Evolutionary conservation across 768 basidiomycete species (phyloP), one percentile per base, ranked within the genome.

Genomic region (Collybia sordida): DNA sequence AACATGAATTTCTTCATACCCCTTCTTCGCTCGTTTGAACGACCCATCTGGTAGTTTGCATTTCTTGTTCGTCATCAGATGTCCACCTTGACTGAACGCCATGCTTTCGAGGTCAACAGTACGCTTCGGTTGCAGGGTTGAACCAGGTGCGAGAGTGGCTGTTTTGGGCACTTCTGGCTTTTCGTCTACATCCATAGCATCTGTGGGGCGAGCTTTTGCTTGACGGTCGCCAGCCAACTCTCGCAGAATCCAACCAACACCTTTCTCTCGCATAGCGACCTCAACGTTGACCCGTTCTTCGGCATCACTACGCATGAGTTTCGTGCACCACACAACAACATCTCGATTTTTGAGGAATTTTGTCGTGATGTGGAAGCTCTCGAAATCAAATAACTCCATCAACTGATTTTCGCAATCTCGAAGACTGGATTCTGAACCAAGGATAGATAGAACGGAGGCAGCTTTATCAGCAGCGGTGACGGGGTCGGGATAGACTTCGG

Each of bases 51-150:
- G 97, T 3, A 98, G 84, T 65, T 95, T 97, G 72, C 89, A 91
- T 72, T 98, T 98, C 71, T 98, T 98, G 74, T 98, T 98, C 14
- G 92, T 92, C 96, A 98, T 99, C 53, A 98, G 72, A 53, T 98
- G 95, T 0, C 92, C 94, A 19, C 95, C 97, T 60, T 98, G 94
- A 40, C 85, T 84, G 71, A 99, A 99, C n/a, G 91, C 87, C 87
- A 98, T 89, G 51, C 83, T 81, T 60, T 97, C 94, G 45, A 99
- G 76, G 64, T 98, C 97, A 28, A 99, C 79, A 0, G 81, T 86
- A 34, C 76, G 77, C 57, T 93, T 91, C 3, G 94, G 95, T 57
- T 93, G 90, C 2, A 93, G 81, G 0, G 82, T 85, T 1, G 92
- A 90, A 2, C 93, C 94, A 3, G 95, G 91, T 0, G 86, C 86